Base-by-base conservation (phyloP, 2,329 filamentous ascomycete genomes). In the Hypoxylon sp. region DNA sequence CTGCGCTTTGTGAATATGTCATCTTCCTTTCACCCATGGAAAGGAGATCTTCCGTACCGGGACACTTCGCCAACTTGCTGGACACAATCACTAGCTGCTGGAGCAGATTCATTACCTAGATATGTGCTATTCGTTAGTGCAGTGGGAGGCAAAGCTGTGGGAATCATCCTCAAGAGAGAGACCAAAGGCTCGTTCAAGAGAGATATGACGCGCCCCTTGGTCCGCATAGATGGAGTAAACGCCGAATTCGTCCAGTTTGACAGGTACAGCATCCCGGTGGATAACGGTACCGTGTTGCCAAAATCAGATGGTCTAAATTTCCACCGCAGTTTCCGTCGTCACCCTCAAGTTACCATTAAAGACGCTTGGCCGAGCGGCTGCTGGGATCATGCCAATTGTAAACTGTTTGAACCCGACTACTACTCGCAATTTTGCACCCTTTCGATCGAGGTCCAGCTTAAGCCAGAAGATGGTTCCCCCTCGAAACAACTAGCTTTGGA, bases 171-270 rank as follows among this genome's bases (percentile, higher is more conserved):
- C 11, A 13, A 37, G 35, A 37, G 35, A 5, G 35, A 37, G 6
- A 37, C 35, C 35, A 37, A 37, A n/a, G 35, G 35, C 35, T 37
- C 35, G 35, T 37, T 37, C 35, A 37, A 37, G 35, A 37, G 35
- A 37, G 35, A 37, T 37, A 37, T 37, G 35, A 37, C 4, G 2
- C 35, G 35, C 1, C 35, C 35, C 3, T 14, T 37, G 35, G 35
- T 37, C 5, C 35, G 13, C 35, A 37, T 37, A 13, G 35, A 37
- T 37, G 35, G 13, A 5, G 35, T 37, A 1, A 37, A 37, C n/a
- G 35, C 35, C 35, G 35, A 37, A n/a, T 37, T 37, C 35, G 35
- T 37, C 35, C 35, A 37, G 35, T 37, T 37, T 5, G 35, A 37
- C 35, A 37, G 14, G 35, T 37, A 37, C 35, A 37, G 35, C 35